phyloP scores from a whole-genome alignment of 306 rosid genomes.

The Pyrus bretschneideri region DNA sequence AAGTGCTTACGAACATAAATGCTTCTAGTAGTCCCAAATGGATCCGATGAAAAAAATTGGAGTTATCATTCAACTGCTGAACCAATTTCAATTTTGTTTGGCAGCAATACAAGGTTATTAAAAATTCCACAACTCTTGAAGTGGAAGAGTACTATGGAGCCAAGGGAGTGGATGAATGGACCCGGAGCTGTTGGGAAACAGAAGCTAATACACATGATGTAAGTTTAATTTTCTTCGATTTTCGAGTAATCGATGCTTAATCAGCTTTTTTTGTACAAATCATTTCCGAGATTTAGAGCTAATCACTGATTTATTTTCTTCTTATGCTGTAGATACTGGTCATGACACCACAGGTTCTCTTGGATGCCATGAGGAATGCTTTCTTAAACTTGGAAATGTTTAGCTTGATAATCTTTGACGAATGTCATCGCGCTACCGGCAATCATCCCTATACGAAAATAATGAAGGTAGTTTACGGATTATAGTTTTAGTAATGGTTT shows the following conservation, averaged over 20 bases:
- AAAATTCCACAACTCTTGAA: constrained; percentile 40
- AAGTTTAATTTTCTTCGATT: constrained; percentile 8
- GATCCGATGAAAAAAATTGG: no score
- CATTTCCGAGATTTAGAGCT: background rate
- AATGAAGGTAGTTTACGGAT: constrained; percentile 46
- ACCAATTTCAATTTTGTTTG: constrained; percentile 2
- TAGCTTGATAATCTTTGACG: constrained; percentile 68
- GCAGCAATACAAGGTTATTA: constrained; percentile 67
- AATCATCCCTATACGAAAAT: constrained; percentile 75
- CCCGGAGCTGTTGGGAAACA: constrained; percentile 55
- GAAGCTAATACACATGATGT: constrained; percentile 61
- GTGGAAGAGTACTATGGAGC: constrained; percentile 77
- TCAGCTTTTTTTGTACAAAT: background rate
- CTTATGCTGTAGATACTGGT: constrained; percentile 52
- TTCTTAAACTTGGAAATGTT: constrained; percentile 49
- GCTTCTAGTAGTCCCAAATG: no score
- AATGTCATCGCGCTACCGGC: constrained; percentile 77
- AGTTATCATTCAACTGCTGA: constrained; percentile 11
- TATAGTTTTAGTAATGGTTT: background rate
- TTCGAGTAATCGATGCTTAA: background rate
- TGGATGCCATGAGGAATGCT: constrained; percentile 78
- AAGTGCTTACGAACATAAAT: no score
- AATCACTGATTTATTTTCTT: background rate
- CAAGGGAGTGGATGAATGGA: constrained; percentile 79
- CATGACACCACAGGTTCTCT: constrained; percentile 93